Evolutionary conservation across 768 basidiomycete genomes (phyloP), one percentile per base, ranked within the genome.

Genomic region (Galerina marginata): DNA sequence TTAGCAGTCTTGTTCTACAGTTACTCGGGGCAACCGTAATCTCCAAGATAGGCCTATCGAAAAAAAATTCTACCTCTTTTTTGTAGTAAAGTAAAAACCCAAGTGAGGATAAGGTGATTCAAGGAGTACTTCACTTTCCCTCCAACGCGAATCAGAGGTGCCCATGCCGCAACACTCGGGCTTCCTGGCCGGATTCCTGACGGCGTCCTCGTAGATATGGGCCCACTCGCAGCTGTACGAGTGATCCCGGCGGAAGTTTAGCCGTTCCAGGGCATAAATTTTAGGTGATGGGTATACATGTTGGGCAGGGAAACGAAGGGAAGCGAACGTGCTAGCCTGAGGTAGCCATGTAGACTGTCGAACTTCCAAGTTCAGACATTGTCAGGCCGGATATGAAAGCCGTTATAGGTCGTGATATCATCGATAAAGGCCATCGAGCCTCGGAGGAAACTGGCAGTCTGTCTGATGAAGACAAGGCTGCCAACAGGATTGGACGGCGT

Each of bases 291-390:
- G 29, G 29, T 33, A 33, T 33, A 33, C 29, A 33, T 33, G 29
- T 33, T 33, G 29, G 29, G 29, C 29, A 33, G 29, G 29, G 29
- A 33, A 33, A 33, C 29, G 29, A 1, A 33, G 29, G 4, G 43
- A 33, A 48, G 46, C 52, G 51, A 59, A 59, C 58, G 58, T 59
- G 52, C 36, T 29, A 25, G 16, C 43, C 49, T 36, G 44, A 45
- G 20, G 56, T 42, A 57, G 26, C 39, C 40, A 25, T 43, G 47
- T 49, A 26, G 14, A 33, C 37, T 40, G 36, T 26, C 23, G 4
- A 25, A 11, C 20, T 40, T 53, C 20, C 51, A 14, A 53, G 23
- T 53, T 42, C 23, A 26, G 51, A 38, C 9, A 40, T 53, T 45
- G 23, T 44, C 44, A 46, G 16, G n/a, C 15, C 23, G 46, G 44